Evolutionary conservation across 352 stramenopile species (phyloP).

Genomic region (Phytopythium montanum): DNA sequence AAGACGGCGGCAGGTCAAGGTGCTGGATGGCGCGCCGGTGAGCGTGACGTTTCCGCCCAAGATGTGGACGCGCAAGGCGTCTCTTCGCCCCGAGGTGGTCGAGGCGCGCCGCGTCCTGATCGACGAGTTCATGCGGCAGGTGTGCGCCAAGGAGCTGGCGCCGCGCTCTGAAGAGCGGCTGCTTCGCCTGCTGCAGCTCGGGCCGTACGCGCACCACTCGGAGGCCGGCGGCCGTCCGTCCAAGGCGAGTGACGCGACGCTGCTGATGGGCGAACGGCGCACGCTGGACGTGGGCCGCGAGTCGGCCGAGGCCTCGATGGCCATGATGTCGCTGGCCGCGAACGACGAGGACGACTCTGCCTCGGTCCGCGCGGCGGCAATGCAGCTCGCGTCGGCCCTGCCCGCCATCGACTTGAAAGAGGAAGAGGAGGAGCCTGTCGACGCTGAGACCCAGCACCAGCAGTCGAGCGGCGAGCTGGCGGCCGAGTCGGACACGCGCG

Average conservation of each 20-base stretch:
- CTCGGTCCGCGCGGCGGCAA: background rate
- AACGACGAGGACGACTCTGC: background rate
- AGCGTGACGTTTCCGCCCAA: conserved; percentile 38
- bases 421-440: conserved; percentile 4
- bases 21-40: conserved; percentile 18
- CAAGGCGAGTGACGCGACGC: conserved; percentile 1
- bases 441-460: background rate
- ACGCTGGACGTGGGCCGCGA: conserved; percentile 19
- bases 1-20: conserved; percentile 28
- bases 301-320: conserved; percentile 1
- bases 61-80: conserved; percentile 50
- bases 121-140: conserved; percentile 70
- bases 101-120: conserved; percentile 68
- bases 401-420: background rate
- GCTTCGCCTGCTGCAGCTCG: conserved; percentile 35
- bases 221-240: background rate
- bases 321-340: background rate
- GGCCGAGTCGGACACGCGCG: conserved; percentile 2
- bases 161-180: conserved; percentile 38
- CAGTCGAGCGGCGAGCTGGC: conserved; percentile 8
- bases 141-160: conserved; percentile 39
- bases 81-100: conserved; percentile 50
- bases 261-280: conserved; percentile 15
- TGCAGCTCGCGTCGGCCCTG: background rate
- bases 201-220: conserved; percentile 38